A percentile compares a stretch with the other conserved stretches of the same genome.
These are phyloP conservation scores for Cyphellophora attinorum DNA, from an alignment of 2,329 filamentous ascomycete genomes.

Conservation along the genomic window DNA sequence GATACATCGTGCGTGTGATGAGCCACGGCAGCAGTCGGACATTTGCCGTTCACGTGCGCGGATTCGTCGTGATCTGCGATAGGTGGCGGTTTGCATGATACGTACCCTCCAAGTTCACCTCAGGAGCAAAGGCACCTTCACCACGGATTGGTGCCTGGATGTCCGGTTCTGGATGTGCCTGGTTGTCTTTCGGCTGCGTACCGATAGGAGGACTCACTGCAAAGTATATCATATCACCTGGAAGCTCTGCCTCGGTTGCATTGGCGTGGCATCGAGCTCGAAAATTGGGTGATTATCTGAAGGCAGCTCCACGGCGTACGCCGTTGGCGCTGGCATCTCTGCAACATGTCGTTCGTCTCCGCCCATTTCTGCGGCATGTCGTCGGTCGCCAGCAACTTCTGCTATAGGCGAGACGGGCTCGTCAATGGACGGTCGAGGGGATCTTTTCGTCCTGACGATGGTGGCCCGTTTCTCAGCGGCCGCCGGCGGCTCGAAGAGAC, in stretches of 20 bases:
- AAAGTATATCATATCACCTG: conserved; percentile 25
- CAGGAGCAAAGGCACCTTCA: conserved; percentile 18
- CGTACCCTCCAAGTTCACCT: conserved; percentile 10
- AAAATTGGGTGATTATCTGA: conserved; percentile 21
- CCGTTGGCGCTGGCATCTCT: conserved; percentile 13
- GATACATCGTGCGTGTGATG: not conserved
- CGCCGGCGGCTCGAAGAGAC: conserved; percentile 24
- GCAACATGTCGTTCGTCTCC: conserved; percentile 22
- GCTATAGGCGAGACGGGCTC: not conserved
- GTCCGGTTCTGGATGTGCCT: conserved; percentile 22
- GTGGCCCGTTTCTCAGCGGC: conserved; percentile 17
- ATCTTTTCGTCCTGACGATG: too few species aligned
- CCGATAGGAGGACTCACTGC: conserved; percentile 24
- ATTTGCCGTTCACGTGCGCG: too few species aligned
- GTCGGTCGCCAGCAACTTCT: conserved; percentile 4
- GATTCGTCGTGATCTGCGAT: too few species aligned
- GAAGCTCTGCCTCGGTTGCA: conserved; percentile 25
- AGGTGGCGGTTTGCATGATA: too few species aligned
- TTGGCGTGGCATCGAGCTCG: conserved; percentile 29
- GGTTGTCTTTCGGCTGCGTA: conserved; percentile 29
- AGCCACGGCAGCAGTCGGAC: too few species aligned
- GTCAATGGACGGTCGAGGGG: conserved; percentile 6
- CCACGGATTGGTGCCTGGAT: conserved; percentile 13
- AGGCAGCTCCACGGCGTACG: conserved; percentile 25
- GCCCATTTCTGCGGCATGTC: conserved; percentile 19